Evolutionary conservation across 805 yeast species (phyloP).

Genomic region (Candida manassasensis): DNA sequence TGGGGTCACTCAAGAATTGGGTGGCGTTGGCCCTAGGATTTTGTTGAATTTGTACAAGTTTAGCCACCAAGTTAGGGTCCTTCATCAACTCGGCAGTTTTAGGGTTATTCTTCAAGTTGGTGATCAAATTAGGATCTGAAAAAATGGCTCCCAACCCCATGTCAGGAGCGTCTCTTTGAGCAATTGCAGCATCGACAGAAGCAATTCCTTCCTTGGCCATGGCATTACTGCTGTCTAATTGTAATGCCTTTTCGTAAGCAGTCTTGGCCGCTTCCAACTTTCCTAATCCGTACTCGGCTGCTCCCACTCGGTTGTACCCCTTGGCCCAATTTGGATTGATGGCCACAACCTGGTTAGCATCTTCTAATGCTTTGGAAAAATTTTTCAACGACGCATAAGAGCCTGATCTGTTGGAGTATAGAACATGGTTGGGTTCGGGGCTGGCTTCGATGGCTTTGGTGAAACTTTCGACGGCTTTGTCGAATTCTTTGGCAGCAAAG

Average conservation of each 20-base stretch:
- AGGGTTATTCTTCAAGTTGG: slow-evolving; percentile 75
- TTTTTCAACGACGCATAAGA: slow-evolving; percentile 76
- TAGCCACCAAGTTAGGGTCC: slow-evolving; percentile 77
- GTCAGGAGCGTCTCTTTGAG: slow-evolving; percentile 55
- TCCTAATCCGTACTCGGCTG: slow-evolving; percentile 87
- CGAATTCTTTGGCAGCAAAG: slow-evolving; percentile 81
- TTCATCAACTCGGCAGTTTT: slow-evolving; percentile 82
- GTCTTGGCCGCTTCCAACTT: slow-evolving; percentile 69
- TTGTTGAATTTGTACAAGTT: slow-evolving; percentile 53
- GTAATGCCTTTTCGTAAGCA: slow-evolving; percentile 73
- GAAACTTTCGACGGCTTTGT: slow-evolving; percentile 74
- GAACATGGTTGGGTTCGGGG: slow-evolving; percentile 80
- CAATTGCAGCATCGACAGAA: slow-evolving; percentile 60
- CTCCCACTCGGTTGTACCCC: slow-evolving; percentile 90
- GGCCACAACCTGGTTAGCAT: slow-evolving; percentile 78
- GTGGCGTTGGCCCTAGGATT: slow-evolving; percentile 75
- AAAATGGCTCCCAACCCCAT: slow-evolving; percentile 76
- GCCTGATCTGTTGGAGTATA: slow-evolving; percentile 92
- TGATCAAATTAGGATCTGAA: slow-evolving; percentile 72
- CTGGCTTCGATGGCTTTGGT: slow-evolving; percentile 84
- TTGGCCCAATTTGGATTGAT: slow-evolving; percentile 90
- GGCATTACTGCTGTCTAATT: slow-evolving; percentile 73
- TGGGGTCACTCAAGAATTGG: slow-evolving; percentile 72
- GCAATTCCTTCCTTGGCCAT: slow-evolving; percentile 82
- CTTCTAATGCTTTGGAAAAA: slow-evolving; percentile 70